These are phyloP conservation scores for Trypanosoma lewisi DNA, from an alignment of 208 protist genomes.

Conservation along the genomic window DNA sequence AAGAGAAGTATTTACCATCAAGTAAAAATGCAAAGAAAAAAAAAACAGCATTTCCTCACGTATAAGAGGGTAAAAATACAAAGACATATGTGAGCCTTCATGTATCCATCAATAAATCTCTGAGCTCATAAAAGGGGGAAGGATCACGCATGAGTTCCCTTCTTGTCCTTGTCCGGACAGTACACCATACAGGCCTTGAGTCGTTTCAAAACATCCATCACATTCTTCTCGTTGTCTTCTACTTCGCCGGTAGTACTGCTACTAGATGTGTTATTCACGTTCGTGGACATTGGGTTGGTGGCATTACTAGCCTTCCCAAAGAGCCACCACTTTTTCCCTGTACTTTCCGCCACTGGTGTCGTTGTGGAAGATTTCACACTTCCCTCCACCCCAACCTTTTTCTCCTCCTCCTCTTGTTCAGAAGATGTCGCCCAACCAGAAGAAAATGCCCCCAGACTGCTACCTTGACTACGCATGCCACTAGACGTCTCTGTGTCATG, in stretches of 20 bases:
- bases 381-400: background rate
- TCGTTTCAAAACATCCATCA: conserved; percentile 48
- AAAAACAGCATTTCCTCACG: background rate
- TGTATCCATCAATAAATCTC: too few species aligned
- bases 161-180: conserved; percentile 71
- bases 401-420: background rate
- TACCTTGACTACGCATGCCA: background rate
- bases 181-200: conserved; percentile 80
- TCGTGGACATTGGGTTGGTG: background rate
- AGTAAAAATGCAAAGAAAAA: background rate
- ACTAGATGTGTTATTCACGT: background rate
- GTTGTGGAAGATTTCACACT: too few species aligned
- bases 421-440: conserved; percentile 4
- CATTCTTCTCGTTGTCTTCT: conserved; percentile 51
- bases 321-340: conserved; percentile 1
- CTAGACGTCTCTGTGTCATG: background rate
- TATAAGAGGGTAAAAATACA: background rate
- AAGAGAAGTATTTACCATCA: too few species aligned
- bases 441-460: background rate
- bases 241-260: conserved; percentile 19
- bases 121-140: too few species aligned
- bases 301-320: background rate
- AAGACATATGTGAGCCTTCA: too few species aligned
- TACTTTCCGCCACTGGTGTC: background rate
- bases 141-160: background rate